Evolutionary conservation across 1,284 basidiomycete genomes (phyloP).

Genomic region (Irpex sp.): DNA sequence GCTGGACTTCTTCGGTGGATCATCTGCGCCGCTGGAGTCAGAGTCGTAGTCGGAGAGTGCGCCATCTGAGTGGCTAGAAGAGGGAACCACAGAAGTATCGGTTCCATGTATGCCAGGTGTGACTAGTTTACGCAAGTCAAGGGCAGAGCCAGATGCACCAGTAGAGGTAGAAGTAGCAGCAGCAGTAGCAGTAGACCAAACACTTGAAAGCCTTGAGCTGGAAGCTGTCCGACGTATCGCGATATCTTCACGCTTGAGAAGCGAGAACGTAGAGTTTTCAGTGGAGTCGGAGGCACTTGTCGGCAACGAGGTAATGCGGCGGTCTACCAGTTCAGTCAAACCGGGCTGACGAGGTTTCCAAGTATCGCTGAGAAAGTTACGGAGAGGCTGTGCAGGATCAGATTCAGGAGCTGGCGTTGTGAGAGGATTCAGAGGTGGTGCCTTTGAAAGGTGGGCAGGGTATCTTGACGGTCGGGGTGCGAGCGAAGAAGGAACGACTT

Average conservation of each 20-base stretch:
- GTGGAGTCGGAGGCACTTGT: neutral
- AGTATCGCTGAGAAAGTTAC: slow-evolving; percentile 1
- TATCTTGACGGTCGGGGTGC: neutral
- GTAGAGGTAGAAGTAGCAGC: slow-evolving; percentile 5
- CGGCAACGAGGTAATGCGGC: slow-evolving; percentile 1
- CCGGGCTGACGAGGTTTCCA: neutral
- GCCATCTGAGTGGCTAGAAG: too few relatives aligned
- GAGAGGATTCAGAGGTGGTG: neutral
- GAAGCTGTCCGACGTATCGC: neutral
- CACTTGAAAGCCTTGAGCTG: neutral
- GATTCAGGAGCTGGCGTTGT: neutral
- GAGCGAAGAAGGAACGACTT: neutral
- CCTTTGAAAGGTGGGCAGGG: neutral
- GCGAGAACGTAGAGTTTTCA: neutral
- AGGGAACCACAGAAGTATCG: too few relatives aligned
- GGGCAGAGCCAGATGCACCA: neutral
- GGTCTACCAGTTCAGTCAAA: neutral
- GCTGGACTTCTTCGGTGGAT: neutral
- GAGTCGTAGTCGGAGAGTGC: neutral
- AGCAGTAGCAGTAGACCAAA: slow-evolving; percentile 11
- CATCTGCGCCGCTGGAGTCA: neutral
- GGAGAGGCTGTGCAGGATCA: neutral
- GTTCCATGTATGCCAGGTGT: neutral
- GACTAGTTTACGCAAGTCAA: neutral
- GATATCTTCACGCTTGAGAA: neutral